Evolutionary conservation across 2,329 filamentous ascomycete genomes (phyloP), one percentile per base, ranked within the genome.

Genomic region (Penicillium sp.): DNA sequence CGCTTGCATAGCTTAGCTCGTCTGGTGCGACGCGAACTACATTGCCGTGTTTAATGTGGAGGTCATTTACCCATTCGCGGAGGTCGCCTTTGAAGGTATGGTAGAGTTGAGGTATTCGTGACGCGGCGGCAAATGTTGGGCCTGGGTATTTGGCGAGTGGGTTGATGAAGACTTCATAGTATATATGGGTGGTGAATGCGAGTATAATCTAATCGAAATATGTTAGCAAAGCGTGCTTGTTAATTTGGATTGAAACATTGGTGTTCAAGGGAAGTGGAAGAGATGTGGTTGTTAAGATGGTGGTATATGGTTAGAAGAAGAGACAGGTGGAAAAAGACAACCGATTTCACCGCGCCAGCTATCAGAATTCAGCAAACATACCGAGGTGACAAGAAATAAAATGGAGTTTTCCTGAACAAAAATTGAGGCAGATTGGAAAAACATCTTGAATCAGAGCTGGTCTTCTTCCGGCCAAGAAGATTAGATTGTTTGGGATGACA

Each of bases 11-110:
- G 8, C 42, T 47, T 11, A 56, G 35, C 14, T 56, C 48, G 33
- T 56, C 45, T 25, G 54, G 54, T 31, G 48, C 31, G n/a, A 56
- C 25, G 16, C 54, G 48, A 9, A 56, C 54, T 16, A 48, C 33
- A 33, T 43, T 23, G 4, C 54, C 54, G 19, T 52, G 43, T 7
- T 50, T 31, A 0, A 29, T 25, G 25, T 56, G 54, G 2, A 46
- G 13, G 2, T 44, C 25, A 11, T 10, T 11, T 3, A 47, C 14
- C 44, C 44, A 47, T 21, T 31, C n/a, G 25, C 1, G 8, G n/a
- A 29, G n/a, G 25, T 47, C 27, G 14, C 44, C 44, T 19, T 29
- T 47, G 6, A 47, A n/a, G 8, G 14, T n/a, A 8, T 47, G 23
- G 27, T 47, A 47, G 25, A 47, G 10, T 26, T 19, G 27, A 2